Base-by-base conservation (phyloP, 441 rosid species). In the Croton setiger region DNA sequence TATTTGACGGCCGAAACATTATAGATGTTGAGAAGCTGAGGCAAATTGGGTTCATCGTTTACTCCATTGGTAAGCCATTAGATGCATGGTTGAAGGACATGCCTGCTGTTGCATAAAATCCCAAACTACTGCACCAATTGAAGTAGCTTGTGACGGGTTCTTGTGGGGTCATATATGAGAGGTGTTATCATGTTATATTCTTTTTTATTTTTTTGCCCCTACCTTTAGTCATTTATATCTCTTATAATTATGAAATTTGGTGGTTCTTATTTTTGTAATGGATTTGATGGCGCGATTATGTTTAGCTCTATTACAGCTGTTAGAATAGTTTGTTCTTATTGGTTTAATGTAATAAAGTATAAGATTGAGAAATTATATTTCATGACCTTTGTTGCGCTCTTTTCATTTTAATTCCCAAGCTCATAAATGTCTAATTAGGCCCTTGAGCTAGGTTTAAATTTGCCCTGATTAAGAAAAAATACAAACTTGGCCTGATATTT, bases 71-170 rank as follows among this genome's bases (percentile, higher is more conserved):
- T 36, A 91, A 89, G 84, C 97, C 97, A 8, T 72, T 91, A 66
- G 97, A 91, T 78, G 77, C 82, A 66, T 91, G 97, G 97, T 80
- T 91, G 75, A 92, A 88, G 86, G 97, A 92, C 87, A 78, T 92
- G 96, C 97, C 97, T 63, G 91, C 92, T 37, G 81, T 92, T 70
- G 92, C 87, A 67, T 92, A 83, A 54, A 39, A 1, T 4, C 4
- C 27, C 18, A 14, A 53, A 15, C 31, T 27, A 20, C 64, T 51
- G 17, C 21, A 14, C n/a, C 27, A 44, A 7, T 39, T 31, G 27
- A 49, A 66, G 69, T 57, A 57, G 60, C 36, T 6, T 14, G 35
- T 23, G 64, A 48, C 57, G 4, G 48, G 43, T 59, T 33, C 43
- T 18, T 13, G 60, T 31, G 15, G 69, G 57, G 20, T 48, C 49